Base-by-base conservation (phyloP, 2,329 filamentous ascomycete genomes). In the Nemania sp. region DNA sequence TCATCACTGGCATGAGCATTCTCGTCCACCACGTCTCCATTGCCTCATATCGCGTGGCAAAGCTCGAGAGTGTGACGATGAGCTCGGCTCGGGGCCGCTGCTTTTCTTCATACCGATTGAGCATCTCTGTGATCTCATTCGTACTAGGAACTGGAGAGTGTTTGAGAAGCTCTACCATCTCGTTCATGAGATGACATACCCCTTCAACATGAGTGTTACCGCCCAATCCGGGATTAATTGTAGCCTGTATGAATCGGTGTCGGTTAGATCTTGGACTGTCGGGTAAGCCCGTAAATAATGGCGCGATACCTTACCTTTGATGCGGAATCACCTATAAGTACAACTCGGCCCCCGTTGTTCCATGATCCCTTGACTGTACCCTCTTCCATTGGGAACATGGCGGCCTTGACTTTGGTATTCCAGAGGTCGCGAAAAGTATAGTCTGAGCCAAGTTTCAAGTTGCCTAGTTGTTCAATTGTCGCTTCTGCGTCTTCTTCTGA, bases 371-470 rank as follows among this genome's bases (percentile, higher is more conserved):
- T 33, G 11, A 64, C 19, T n/a, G 57, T 52, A 17, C 56, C 56
- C 31, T 64, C 56, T 52, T 64, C 60, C 45, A 64, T 53, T 5
- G 56, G 44, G 22, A 60, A 52, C 55, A 64, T 61, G 7, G 47
- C 53, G 3, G 49, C 55, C 22, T 52, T 57, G 8, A 56, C 26
- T 20, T 43, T 47, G 14, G 12, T 51, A 3, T 59, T 46, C 56
- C 56, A 64, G 1, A 64, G 49, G 33, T 62, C 51, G 22, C 49
- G 45, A 46, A 60, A 61, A 0, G 51, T 60, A 36, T 59, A 60
- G 6, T 31, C 51, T 2, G 46, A 36, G 5, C 51, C 33, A 1
- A 56, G 49, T 3, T 9, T 59, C 11, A 50, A 14, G 23, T 37
- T 5, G 30, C 40, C 30, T 8, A 37, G 31, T 22, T 44, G 50